Evolutionary conservation across 2,329 filamentous ascomycete species (phyloP), one percentile per base, ranked within the genome.

Genomic region (Penicillium sp.): DNA sequence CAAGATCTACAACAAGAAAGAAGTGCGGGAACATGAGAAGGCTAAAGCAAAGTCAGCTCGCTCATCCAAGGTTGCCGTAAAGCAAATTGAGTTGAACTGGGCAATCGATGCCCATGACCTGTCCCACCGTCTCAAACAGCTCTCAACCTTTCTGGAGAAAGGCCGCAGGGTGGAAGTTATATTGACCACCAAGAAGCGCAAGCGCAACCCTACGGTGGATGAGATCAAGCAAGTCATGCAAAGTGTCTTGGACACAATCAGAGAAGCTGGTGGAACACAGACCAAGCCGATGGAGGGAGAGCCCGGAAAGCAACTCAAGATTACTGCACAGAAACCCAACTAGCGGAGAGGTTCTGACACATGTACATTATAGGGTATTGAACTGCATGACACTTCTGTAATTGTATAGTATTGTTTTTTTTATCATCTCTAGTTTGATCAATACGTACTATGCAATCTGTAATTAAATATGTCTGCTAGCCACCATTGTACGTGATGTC

Each of bases 71-170:
- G 72, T 60, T 56, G 70, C 66, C 62, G 68, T 73, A 14, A 97
- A 97, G 76, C 87, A 87, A 68, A 72, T 97, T n/a, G 92, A 97
- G 75, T 64, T 97, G 64, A 93, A 91, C 71, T 97, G 92, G 92
- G 86, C 87, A 32, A 95, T 96, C 66, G 86, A 85, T 57, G 68
- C 73, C 11, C 83, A 93, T 68, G 92, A 97, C 76, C 71, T 96
- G 48, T 75, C 75, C n/a, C 86, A 89, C 70, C 83, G 87, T 67
- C 70, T 94, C 70, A 82, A 82, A 66, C 84, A 85, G 74, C 70
- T 93, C 65, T 74, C 74, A 57, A 79, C 76, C 50, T 96, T 96
- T 68, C 68, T 97, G 68, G 76, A 70, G 8, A 90, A 90, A 70
- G 91, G 91, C 1, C 81, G 83, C 69, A 85, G 81, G 68, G 90